Evolutionary conservation across 805 yeast species (phyloP), one percentile per base, ranked within the genome.

Genomic region (Yamadazyma takamatsuzukensis): DNA sequence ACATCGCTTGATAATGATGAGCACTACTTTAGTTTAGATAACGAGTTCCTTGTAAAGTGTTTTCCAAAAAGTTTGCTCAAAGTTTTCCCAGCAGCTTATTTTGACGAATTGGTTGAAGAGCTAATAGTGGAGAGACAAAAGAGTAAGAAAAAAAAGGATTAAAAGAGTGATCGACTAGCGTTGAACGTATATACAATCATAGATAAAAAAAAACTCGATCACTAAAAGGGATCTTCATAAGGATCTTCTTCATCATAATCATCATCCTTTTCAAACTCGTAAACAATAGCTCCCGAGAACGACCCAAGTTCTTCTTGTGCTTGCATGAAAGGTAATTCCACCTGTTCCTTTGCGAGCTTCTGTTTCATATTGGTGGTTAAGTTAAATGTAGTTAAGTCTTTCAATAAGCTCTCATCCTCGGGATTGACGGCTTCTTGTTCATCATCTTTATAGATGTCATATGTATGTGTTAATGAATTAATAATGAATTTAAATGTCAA

Each of bases 201-300:
- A n/a, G n/a, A n/a, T n/a, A n/a, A n/a, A n/a, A n/a, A n/a, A n/a
- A n/a, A n/a, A n/a, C n/a, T n/a, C n/a, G n/a, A n/a, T 18, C 28
- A 14, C 56, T 58, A 88, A 51, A 87, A 88, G 5, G 97, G 97
- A 52, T 90, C 97, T 54, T 90, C 98, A 51, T 80, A 90, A 0
- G 97, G 97, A 58, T 90, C 98, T 48, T 93, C 97, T 55, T 90
- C 98, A 51, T 90, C 98, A 52, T 89, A 90, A 56, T 90, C 98
- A 54, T 90, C 98, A 56, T 90, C 97, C 52, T 89, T 86, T 49
- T 93, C 97, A 53, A 80, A 93, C 52, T 93, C 93, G 52, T 90
- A 90, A 4, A 90, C 95, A 45, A 93, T 89, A 1, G 98, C 97
- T 13, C 97, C 96, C 33, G 95, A 96, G 13, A 53, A 45, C 2